Base-by-base conservation (phyloP, 108 stramenopile species). In the Discostella pseudostelligera region DNA sequence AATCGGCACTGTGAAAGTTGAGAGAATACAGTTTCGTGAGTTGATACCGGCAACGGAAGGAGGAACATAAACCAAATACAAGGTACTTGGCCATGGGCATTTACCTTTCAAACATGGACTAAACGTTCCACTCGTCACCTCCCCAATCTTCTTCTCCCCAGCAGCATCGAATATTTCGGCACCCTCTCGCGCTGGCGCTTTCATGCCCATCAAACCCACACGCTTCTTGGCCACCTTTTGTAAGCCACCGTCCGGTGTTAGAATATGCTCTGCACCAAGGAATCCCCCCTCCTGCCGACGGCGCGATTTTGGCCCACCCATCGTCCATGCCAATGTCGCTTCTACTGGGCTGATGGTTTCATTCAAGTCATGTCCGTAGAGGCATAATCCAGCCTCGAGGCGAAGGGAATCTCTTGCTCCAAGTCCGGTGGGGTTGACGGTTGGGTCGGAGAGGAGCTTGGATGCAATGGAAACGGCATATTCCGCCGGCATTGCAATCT, bases 341-440 rank as follows among this genome's bases (percentile, higher is more conserved):
- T 94, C 95, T 11, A 96, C 82, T 14, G 99, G 99, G 65, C 87
- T 98, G 39, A 86, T 98, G n/a, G 69, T 79, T 55, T 83, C 92
- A 58, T 98, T 86, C 60, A 99, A 83, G 80, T 99, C 99, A 70
- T 98, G 87, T 21, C 99, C 99, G 71, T 99, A 98, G 24, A 99
- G 81, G 81, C 97, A 98, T 35, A 99, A 80, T 43, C 99, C 99
- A 16, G 99, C 97, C 84, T 99, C 99, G 24, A 99, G 81, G 49
- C 99, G 89, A 10, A 99, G 83, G 14, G 97, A 96, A 58, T 99
- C 99, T 25, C 99, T 93, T 13, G 99, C 97, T 26, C 98, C 99
- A 8, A 99, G 79, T 40, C 99, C 99, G 20, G 97, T 84, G 21
- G 95, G 94, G 39, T 86, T 85, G 28, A 98, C 96, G 17, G 74